Evolutionary conservation across 2,329 filamentous ascomycete genomes (phyloP).

Genomic region (Aspergillus vadensis): DNA sequence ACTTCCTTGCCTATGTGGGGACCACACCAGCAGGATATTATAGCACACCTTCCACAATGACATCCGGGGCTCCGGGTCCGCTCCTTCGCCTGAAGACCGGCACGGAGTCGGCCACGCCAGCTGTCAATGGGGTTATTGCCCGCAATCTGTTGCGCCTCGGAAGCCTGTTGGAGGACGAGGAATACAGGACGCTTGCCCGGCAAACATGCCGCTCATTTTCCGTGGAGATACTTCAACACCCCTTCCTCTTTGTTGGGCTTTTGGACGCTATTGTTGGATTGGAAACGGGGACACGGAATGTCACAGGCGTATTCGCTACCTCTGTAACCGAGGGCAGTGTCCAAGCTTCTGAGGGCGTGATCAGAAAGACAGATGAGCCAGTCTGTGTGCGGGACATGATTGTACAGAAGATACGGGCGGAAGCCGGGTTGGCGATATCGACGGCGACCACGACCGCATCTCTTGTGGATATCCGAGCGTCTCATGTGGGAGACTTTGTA

Average conservation of each 20-base stretch:
- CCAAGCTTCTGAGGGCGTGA: slow-evolving; percentile 17
- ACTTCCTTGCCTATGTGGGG: slow-evolving; percentile 71
- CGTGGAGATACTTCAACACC: slow-evolving; percentile 87
- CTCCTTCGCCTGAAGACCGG: slow-evolving; percentile 91
- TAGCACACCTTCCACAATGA: slow-evolving; percentile 48
- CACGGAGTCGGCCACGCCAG: slow-evolving; percentile 90
- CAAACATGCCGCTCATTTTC: slow-evolving; percentile 84
- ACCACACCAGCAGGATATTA: slow-evolving; percentile 45
- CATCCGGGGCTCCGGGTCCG: slow-evolving; percentile 59
- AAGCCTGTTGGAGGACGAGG: slow-evolving; percentile 65
- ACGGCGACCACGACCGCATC: slow-evolving; percentile 38
- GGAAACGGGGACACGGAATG: slow-evolving; percentile 66
- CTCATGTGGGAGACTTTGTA: slow-evolving; percentile 36
- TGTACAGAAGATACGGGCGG: slow-evolving; percentile 35
- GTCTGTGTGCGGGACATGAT: slow-evolving; percentile 32
- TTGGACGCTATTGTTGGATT: slow-evolving; percentile 74
- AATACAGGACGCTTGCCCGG: slow-evolving; percentile 66
- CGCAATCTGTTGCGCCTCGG: slow-evolving; percentile 83
- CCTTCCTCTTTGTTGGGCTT: slow-evolving; percentile 84
- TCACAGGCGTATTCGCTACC: slow-evolving; percentile 57
- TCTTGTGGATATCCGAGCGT: slow-evolving; percentile 40
- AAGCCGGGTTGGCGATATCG: slow-evolving; percentile 35
- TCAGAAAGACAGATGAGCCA: slow-evolving; percentile 25
- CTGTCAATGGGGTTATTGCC: slow-evolving; percentile 84
- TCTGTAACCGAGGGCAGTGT: slow-evolving; percentile 19